A percentile compares a stretch with the other conserved stretches of the same genome.
These are phyloP conservation scores for Microstroma glucosiphilum DNA, from an alignment of 1,284 basidiomycete species.

Conservation along the genomic window DNA sequence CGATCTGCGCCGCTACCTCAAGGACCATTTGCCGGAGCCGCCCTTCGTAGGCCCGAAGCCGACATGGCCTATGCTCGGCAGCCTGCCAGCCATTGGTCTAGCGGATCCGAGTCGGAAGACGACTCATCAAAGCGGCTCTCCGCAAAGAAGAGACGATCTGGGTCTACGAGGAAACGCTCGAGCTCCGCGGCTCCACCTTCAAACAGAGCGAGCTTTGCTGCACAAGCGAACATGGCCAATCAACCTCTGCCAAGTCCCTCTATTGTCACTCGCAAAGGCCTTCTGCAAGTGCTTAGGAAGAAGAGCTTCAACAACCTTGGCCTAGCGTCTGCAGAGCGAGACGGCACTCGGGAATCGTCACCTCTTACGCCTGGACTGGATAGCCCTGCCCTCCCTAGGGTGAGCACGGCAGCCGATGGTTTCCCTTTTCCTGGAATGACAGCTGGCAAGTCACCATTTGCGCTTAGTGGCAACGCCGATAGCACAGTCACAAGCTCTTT, in stretches of 20 bases:
- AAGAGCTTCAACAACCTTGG: conserved; percentile 29
- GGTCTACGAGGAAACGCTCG: neutral
- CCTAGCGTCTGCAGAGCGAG: conserved; percentile 9
- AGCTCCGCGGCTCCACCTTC: conserved; percentile 4
- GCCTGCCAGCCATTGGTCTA: conserved; percentile 1
- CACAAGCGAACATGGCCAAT: neutral
- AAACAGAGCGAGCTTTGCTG: neutral
- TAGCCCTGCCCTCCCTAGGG: conserved; percentile 13
- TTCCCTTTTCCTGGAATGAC: conserved; percentile 13
- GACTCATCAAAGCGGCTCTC: neutral
- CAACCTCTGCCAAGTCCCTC: neutral
- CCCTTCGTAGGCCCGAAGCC: neutral
- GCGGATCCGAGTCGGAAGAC: conserved; percentile 6
- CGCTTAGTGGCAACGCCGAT: neutral
- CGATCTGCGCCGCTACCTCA: conserved; percentile 2
- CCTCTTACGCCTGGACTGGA: conserved; percentile 15
- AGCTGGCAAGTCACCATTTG: neutral
- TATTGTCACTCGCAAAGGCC: neutral
- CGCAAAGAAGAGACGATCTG: neutral
- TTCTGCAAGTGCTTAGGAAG: conserved; percentile 19
- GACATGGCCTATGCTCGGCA: neutral
- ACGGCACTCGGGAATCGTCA: conserved; percentile 17
- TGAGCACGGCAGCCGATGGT: conserved; percentile 7
- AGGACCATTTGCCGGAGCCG: neutral
- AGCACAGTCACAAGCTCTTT: too few relatives aligned